These are phyloP conservation scores for Lichtheimia ornata DNA, from an alignment of 371 early-diverging fungal species.

Conservation along the genomic window DNA sequence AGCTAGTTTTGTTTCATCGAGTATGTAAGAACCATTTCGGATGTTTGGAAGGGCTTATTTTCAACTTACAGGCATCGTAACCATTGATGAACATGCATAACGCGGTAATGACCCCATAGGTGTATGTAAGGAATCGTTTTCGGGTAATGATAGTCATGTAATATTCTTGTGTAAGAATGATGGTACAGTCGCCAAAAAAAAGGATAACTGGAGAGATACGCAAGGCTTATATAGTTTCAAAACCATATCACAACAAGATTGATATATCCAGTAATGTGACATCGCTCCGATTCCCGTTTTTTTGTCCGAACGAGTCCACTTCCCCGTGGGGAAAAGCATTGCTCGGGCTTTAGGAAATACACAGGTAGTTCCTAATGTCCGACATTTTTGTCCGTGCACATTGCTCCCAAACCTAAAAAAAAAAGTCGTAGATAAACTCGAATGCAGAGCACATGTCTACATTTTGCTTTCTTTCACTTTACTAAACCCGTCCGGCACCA, in stretches of 20 bases:
- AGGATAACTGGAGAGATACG: background rate
- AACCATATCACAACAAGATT: too few relatives aligned
- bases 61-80: conserved; percentile 28
- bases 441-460: too few relatives aligned
- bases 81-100: conserved; percentile 34
- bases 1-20: conserved; percentile 5
- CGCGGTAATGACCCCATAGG: conserved; percentile 18
- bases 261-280: too few relatives aligned
- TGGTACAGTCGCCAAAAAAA: background rate
- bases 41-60: background rate
- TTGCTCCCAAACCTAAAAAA: background rate
- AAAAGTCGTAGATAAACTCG: background rate
- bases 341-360: conserved; percentile 12
- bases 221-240: background rate
- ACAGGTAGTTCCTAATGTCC: conserved; percentile 11
- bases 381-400: conserved; percentile 2
- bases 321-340: conserved; percentile 14
- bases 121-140: conserved; percentile 21
- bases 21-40: background rate
- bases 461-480: background rate
- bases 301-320: too few relatives aligned
- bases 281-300: too few relatives aligned
- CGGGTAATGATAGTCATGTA: conserved; percentile 11
- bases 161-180: background rate
- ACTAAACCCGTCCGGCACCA: background rate